Evolutionary conservation across 257 asterid genomes (phyloP).

Genomic region (Jasminum sambac): DNA sequence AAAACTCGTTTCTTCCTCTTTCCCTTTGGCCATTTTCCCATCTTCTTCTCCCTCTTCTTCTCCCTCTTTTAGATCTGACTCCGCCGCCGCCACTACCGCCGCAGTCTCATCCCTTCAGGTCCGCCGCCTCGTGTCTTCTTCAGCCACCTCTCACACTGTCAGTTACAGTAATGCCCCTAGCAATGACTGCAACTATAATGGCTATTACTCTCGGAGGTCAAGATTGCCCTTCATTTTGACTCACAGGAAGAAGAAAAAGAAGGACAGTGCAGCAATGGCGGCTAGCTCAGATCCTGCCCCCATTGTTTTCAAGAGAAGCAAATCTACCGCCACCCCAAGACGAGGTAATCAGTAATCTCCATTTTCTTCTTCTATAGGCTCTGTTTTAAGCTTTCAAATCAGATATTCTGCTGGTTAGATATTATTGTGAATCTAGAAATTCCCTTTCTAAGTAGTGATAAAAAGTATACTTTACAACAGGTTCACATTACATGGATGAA

Average conservation of each 20-base stretch:
- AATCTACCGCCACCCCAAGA: constrained; percentile 64
- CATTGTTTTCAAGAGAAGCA: constrained; percentile 79
- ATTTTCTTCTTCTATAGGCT: too few relatives aligned
- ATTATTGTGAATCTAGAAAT: too few relatives aligned
- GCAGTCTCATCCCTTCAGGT: constrained; percentile 31
- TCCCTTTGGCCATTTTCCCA: constrained; percentile 68
- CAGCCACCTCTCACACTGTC: constrained; percentile 19
- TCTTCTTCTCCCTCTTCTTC: constrained; percentile 82
- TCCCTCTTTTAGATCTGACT: constrained; percentile 92
- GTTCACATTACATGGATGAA: constrained; percentile 55
- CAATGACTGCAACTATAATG: constrained; percentile 16
- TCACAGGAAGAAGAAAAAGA: constrained; percentile 58
- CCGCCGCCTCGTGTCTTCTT: constrained; percentile 30
- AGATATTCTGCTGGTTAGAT: background rate
- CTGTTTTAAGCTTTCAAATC: too few relatives aligned
- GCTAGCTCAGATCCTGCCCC: constrained; percentile 35
- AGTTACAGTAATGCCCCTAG: constrained; percentile 3
- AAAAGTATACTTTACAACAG: background rate
- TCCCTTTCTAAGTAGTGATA: too few relatives aligned
- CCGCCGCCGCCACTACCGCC: constrained; percentile 24
- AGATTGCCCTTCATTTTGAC: constrained; percentile 58
- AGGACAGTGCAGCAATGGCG: constrained; percentile 31
- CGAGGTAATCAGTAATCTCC: constrained; percentile 27
- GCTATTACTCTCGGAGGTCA: constrained; percentile 41
- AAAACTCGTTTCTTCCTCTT: constrained; percentile 87